Evolutionary conservation across 2,329 filamentous ascomycete species (phyloP).

Genomic region (Pseudocercospora fijiensis): DNA sequence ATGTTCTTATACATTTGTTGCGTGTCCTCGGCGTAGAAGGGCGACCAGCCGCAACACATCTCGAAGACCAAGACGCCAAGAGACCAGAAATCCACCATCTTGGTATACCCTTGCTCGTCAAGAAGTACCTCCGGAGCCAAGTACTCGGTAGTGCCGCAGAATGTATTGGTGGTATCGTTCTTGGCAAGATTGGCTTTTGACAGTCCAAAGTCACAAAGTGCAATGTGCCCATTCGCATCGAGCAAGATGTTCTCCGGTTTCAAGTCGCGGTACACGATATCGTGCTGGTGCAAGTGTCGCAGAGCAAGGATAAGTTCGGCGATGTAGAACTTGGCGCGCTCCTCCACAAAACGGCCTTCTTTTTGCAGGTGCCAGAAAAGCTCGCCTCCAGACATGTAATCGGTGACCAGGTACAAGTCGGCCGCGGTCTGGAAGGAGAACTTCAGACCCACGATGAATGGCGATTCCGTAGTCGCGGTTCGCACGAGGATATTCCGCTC

Average conservation of each 20-base stretch:
- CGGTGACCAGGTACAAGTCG: slow-evolving; percentile 95
- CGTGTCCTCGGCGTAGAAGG: slow-evolving; percentile 97
- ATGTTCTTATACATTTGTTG: slow-evolving; percentile 99
- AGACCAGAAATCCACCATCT: slow-evolving; percentile 99
- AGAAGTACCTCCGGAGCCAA: slow-evolving; percentile 91
- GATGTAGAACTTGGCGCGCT: slow-evolving; percentile 96
- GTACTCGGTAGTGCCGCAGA: slow-evolving; percentile 97
- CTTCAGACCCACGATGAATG: slow-evolving; percentile 96
- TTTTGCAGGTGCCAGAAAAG: slow-evolving; percentile 98
- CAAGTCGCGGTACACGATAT: slow-evolving; percentile 95
- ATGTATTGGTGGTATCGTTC: slow-evolving; percentile 97
- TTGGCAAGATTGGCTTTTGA: slow-evolving; percentile 97
- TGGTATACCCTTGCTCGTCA: slow-evolving; percentile 96
- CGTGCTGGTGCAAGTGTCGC: slow-evolving; percentile 91
- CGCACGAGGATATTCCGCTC: slow-evolving; percentile 96
- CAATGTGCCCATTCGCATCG: slow-evolving; percentile 96
- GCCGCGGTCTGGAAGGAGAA: slow-evolving; percentile 98
- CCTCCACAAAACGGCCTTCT: slow-evolving; percentile 92
- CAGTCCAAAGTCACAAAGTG: slow-evolving; percentile 93
- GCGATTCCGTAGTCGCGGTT: slow-evolving; percentile 91
- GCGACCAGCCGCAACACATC: slow-evolving; percentile 99
- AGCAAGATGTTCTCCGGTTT: slow-evolving; percentile 98
- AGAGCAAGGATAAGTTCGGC: slow-evolving; percentile 94
- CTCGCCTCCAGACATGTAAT: slow-evolving; percentile 99
- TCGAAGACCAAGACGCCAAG: slow-evolving; percentile 96